These are phyloP conservation scores for Linum lewisii DNA, from an alignment of 345 rosid species.

Conservation along the genomic window DNA sequence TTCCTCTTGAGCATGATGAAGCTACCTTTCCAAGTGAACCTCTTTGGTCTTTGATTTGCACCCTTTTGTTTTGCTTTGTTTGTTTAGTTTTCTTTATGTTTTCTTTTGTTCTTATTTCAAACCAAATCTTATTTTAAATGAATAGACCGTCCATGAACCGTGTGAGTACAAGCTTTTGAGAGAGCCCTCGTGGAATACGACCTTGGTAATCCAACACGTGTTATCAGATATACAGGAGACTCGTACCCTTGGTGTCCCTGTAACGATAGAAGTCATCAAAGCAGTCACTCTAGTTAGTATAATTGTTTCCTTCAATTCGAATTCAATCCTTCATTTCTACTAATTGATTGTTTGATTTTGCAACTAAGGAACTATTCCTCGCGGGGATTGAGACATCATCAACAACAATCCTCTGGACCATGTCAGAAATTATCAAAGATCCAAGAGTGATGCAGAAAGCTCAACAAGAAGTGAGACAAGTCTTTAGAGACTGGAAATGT, in stretches of 20 bases:
- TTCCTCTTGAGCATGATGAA: no score
- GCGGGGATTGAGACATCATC: neutral
- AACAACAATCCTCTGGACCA: neutral
- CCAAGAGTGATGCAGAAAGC: neutral
- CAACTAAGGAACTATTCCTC: neutral
- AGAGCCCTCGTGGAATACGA: no score
- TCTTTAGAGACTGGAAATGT: neutral
- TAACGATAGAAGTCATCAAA: neutral
- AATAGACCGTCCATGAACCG: no score
- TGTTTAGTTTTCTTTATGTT: no score
- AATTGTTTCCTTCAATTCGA: no score
- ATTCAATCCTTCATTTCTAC: neutral
- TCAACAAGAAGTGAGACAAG: neutral
- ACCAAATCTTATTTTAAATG: no score
- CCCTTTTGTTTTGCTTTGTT: no score
- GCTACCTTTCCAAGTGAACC: no score
- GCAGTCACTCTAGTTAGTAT: neutral
- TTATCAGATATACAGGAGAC: neutral
- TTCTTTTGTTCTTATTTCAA: no score
- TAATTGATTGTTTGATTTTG: neutral
- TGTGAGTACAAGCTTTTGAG: no score
- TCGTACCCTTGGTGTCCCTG: neutral
- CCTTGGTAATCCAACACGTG: no score
- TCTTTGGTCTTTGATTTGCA: no score
- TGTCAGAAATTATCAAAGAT: neutral